Evolutionary conservation across 371 early-diverging fungal species (phyloP), one percentile per base, ranked within the genome.

Genomic region (Saksenaea oblongispora): DNA sequence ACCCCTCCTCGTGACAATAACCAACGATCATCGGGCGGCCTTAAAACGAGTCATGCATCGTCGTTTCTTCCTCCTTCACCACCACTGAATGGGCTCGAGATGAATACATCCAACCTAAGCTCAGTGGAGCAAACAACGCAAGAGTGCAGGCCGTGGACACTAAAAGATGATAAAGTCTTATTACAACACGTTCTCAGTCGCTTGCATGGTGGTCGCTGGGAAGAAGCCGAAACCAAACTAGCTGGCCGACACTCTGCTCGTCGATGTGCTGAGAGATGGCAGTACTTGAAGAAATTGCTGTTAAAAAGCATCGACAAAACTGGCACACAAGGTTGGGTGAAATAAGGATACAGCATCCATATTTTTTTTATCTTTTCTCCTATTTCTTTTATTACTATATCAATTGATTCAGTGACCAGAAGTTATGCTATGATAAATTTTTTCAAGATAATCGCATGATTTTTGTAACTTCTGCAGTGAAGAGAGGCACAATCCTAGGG

Each of bases 191-290:
- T 55, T 4, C 51, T 55, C 47, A 44, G 17, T 18, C 41, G 63
- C 18, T 22, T 63, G 18, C 63, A 41, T 35, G 63, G 54, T 3
- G 24, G 44, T 22, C 56, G 63, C 18, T 63, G 63, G 63, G 28
- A 56, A 13, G 54, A 63, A 39, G 34, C 37, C 8, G 56, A 56
- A 24, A 15, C 63, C 22, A 63, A 51, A 36, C 26, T 63, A 7
- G 44, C 34, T 3, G 57, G 47, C 39, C 56, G 63, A 34, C 63
- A 63, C 53, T 22, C 57, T 2, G 63, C 63, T 18, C 56, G 56
- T 22, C 57, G 47, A 39, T 63, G 63, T 34, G n/a, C 56, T 24
- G 63, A 63, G 26, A 39, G 63, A n/a, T 63, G 63, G 63, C 44
- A 63, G 22, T 28, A 37, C 27, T 14, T 63, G 17, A 28, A 47